Base-by-base conservation (phyloP, 1,284 basidiomycete species). In the Puccinia coronata region DNA sequence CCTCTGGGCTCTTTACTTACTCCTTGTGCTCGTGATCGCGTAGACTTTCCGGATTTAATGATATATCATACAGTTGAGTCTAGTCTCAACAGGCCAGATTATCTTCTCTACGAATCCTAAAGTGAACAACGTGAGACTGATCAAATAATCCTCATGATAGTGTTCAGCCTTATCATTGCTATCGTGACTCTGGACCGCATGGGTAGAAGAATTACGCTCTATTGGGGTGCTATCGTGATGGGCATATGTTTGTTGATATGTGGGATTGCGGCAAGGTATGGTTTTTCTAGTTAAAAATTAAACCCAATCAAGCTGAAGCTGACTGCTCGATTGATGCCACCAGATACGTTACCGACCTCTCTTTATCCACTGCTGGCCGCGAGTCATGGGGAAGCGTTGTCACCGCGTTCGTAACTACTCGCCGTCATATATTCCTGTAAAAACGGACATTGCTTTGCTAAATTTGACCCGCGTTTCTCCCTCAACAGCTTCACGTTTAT, bases 141-240 rank as follows among this genome's bases (percentile, higher is more conserved):
- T 41, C 14, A 18, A 63, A 41, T 23, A 47, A 14, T 77, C 14
- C 23, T 34, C 28, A 51, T 41, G 16, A 51, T 31, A 80, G 78
- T 80, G 78, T 79, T 80, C 67, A 73, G 53, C 16, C 55, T 82
- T 28, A 34, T 84, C n/a, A 82, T 85, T 36, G 83, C 83, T 25
- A 84, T 85, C 8, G 84, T 85, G 75, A 86, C 84, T 8, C 82
- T 86, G n/a, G 85, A 86, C 73, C 84, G 85, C 11, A 81, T 85
- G 49, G 85, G 85, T 5, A 83, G 85, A 43, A 36, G 67, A n/a
- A 36, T 63, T 23, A 82, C 82, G 47, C 31, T 82, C 16, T 80
- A 80, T 43, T 73, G 83, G 83, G 84, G 84, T 18, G 82, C 84
- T 1, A 67, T 83, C 51, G 81, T 83, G 16, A 83, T 84, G 78